Evolutionary conservation across 805 yeast genomes (phyloP), one percentile per base, ranked within the genome.

Genomic region (Metschnikowia peoriensis): DNA sequence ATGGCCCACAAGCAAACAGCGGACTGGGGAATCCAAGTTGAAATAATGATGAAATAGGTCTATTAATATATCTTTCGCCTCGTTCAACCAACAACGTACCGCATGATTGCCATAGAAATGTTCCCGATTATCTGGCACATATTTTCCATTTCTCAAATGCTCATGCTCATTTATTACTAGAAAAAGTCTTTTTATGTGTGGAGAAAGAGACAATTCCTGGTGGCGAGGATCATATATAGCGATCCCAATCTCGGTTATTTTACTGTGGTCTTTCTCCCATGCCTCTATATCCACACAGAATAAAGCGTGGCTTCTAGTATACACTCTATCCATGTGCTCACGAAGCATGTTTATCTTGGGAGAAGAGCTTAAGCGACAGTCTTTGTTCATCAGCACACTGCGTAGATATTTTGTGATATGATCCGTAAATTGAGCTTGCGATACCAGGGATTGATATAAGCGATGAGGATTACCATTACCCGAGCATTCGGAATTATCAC

Each of bases 171-270:
- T 42, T 22, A 22, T 22, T 2, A 60, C 43, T 6, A 63, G 39
- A 40, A 22, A 55, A 16, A 27, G 56, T 53, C 29, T 46, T 42
- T 46, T 42, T 39, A 64, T 46, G n/a, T 49, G 40, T 11, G 68
- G 66, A 15, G 54, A 28, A 10, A 56, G 16, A 40, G 58, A 50
- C 28, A 35, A 44, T 35, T 50, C 48, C 46, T 52, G 58, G 38
- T 48, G 47, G n/a, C 44, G 45, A 4, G 67, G 64, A 44, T 64
- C 68, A 41, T 62, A 62, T 15, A 64, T 54, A 22, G 62, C 57
- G 4, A 63, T 43, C 7, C 68, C 68, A 14, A 64, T 58, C 45
- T 38, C 41, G 41, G 41, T 38, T 3, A 38, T 38, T 16, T 4
- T 38, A 2, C 15, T 38, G 8, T 3, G 49, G 22, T 44, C 42